These are phyloP conservation scores for Leishmania martiniquensis DNA, from an alignment of 208 protist genomes.

Conservation along the genomic window DNA sequence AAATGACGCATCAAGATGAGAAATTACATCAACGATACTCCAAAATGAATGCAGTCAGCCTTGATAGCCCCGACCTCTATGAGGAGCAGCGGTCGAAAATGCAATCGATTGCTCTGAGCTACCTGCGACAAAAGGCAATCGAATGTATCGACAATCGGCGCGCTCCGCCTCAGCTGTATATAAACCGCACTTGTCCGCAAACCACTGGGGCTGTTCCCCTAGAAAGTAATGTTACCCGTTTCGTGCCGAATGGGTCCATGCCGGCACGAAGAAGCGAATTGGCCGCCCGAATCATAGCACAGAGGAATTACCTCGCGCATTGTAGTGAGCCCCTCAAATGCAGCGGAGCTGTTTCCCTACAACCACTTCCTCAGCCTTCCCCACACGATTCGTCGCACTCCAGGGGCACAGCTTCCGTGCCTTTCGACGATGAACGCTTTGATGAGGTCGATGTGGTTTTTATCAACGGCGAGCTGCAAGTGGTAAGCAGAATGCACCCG, in stretches of 20 bases:
- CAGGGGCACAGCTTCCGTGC: not conserved
- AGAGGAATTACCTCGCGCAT: conserved; percentile 7
- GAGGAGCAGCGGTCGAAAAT: conserved; percentile 21
- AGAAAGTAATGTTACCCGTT: not conserved
- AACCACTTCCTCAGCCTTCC: not conserved
- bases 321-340: conserved; percentile 3
- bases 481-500: not conserved
- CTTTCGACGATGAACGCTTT: conserved; percentile 22
- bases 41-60: not conserved
- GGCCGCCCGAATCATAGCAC: conserved; percentile 4
- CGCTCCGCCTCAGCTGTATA: conserved; percentile 1
- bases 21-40: not conserved
- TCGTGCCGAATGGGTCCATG: conserved; percentile 3
- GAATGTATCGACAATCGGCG: conserved; percentile 16
- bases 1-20: conserved; percentile 13
- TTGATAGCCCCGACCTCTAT: not conserved
- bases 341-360: conserved; percentile 4
- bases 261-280: conserved; percentile 16
- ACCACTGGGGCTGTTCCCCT: not conserved
- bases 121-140: conserved; percentile 13
- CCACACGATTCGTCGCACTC: not conserved
- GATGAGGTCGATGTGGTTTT: conserved; percentile 6
- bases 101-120: conserved; percentile 6
- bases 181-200: not conserved
- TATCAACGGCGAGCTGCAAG: conserved; percentile 13